A percentile compares a stretch with the other conserved stretches of the same genome.
Conservation (phyloP, 495 filamentous ascomycete species). For the Mytilinidion resinicola region DNA sequence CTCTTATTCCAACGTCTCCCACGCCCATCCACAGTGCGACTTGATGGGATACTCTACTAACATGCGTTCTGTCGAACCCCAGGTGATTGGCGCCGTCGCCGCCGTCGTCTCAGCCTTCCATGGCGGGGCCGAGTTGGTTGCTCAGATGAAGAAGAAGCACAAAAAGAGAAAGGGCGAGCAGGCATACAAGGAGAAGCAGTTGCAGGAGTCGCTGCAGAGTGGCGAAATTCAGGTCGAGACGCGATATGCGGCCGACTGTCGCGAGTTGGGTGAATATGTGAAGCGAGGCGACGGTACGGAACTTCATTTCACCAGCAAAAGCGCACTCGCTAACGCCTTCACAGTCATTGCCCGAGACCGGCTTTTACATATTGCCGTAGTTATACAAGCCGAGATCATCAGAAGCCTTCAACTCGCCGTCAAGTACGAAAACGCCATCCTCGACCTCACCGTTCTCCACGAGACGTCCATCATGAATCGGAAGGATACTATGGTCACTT, state of each 20-base stretch:
- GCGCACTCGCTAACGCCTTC: slow-evolving; percentile 11
- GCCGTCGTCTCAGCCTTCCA: slow-evolving; percentile 44
- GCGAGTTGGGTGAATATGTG: slow-evolving; percentile 17
- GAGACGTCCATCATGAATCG: slow-evolving; percentile 34
- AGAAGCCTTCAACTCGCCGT: slow-evolving; percentile 39
- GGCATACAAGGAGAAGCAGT: slow-evolving; percentile 25
- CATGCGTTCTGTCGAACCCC: neutral
- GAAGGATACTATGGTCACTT: slow-evolving; percentile 26
- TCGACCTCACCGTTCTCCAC: slow-evolving; percentile 40
- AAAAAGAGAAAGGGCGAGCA: slow-evolving; percentile 27
- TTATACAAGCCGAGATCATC: slow-evolving; percentile 41
- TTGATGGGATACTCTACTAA: neutral
- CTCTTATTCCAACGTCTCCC: too few species aligned
- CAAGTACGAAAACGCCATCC: slow-evolving; percentile 31
- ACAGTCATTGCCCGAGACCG: slow-evolving; percentile 29
- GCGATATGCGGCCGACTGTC: slow-evolving; percentile 13
- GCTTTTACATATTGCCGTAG: slow-evolving; percentile 43
- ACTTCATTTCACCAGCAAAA: neutral
- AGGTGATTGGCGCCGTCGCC: slow-evolving; percentile 40
- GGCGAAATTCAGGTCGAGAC: slow-evolving; percentile 17
- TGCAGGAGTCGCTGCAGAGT: slow-evolving; percentile 22
- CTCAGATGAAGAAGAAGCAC: slow-evolving; percentile 38
- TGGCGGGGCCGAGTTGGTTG: slow-evolving; percentile 37
- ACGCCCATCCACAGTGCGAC: too few species aligned
- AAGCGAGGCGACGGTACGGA: slow-evolving; percentile 38